A percentile compares a stretch with the other conserved stretches of the same genome.
Evolutionary conservation across 495 filamentous ascomycete genomes (phyloP).

Genomic region (Letharia lupina): DNA sequence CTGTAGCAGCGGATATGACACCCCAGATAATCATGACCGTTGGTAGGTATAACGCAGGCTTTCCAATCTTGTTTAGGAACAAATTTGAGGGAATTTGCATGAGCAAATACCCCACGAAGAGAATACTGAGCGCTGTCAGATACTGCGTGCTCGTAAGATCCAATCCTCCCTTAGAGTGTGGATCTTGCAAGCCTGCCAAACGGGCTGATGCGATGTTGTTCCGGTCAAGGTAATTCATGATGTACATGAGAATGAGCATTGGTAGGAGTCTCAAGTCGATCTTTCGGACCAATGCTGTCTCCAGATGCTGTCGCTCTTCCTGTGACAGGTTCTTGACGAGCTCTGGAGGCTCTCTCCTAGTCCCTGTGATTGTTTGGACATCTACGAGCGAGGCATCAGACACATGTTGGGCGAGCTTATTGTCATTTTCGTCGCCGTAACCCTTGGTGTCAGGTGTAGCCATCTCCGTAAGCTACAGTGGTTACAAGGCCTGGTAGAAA

Average conservation of each 20-base stretch:
- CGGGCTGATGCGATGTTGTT: slow-evolving; percentile 49
- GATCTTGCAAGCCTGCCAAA: slow-evolving; percentile 43
- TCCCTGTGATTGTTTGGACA: neutral
- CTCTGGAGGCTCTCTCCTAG: slow-evolving; percentile 36
- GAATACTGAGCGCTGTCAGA: slow-evolving; percentile 54
- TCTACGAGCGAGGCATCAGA: slow-evolving; percentile 8
- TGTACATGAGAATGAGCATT: slow-evolving; percentile 63
- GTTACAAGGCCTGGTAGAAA: neutral
- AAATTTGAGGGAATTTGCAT: slow-evolving; percentile 43
- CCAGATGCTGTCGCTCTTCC: slow-evolving; percentile 41
- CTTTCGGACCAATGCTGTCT: slow-evolving; percentile 49
- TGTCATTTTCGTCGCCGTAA: neutral
- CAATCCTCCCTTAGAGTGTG: slow-evolving; percentile 32
- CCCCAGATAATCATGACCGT: slow-evolving; percentile 61
- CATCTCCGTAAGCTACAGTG: neutral
- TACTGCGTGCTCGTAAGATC: slow-evolving; percentile 42
- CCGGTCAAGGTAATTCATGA: slow-evolving; percentile 74
- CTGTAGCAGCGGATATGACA: slow-evolving; percentile 57
- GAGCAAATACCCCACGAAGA: slow-evolving; percentile 62
- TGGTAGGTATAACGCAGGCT: slow-evolving; percentile 58
- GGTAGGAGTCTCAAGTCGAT: slow-evolving; percentile 57
- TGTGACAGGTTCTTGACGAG: slow-evolving; percentile 42
- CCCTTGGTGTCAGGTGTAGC: neutral
- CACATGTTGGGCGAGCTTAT: slow-evolving; percentile 9
- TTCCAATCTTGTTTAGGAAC: slow-evolving; percentile 41